Evolutionary conservation across 345 rosid genomes (phyloP).

Genomic region (Sisymbrium altissimum): DNA sequence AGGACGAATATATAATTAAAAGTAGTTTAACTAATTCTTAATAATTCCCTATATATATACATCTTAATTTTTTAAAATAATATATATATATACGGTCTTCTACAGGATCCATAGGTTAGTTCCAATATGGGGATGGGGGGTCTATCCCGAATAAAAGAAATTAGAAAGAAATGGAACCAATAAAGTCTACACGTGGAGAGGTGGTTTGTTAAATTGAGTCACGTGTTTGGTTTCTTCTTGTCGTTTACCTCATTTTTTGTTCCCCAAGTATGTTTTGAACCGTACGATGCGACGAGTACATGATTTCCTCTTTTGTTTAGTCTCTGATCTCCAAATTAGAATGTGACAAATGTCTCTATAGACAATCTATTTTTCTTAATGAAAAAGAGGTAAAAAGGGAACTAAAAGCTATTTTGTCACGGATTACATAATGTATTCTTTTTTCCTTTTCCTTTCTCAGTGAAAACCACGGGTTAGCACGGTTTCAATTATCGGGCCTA

Average conservation of each 20-base stretch:
- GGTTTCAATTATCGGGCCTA: neutral
- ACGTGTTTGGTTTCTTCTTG: constrained; percentile 3
- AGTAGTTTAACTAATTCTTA: too few relatives aligned
- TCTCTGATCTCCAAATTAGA: neutral
- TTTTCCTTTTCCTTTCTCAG: neutral
- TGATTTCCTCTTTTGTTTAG: neutral
- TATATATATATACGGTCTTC: neutral
- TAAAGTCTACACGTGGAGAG: neutral
- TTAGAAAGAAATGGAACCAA: neutral
- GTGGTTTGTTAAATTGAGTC: constrained; percentile 7
- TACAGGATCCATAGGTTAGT: neutral
- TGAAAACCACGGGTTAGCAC: neutral
- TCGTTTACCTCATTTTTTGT: neutral
- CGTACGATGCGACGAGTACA: neutral
- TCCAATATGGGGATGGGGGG: neutral
- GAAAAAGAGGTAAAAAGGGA: neutral
- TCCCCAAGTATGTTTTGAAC: neutral
- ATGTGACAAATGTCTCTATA: neutral
- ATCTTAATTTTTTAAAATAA: too few relatives aligned
- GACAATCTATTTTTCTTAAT: neutral
- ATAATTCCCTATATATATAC: too few relatives aligned
- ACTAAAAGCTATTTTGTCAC: neutral
- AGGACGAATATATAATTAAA: too few relatives aligned
- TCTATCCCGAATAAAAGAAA: neutral
- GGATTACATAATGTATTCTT: neutral